phyloP scores from a whole-genome alignment of 1,139 yeast genomes.

The Suzukiozyma palmioleophila region DNA sequence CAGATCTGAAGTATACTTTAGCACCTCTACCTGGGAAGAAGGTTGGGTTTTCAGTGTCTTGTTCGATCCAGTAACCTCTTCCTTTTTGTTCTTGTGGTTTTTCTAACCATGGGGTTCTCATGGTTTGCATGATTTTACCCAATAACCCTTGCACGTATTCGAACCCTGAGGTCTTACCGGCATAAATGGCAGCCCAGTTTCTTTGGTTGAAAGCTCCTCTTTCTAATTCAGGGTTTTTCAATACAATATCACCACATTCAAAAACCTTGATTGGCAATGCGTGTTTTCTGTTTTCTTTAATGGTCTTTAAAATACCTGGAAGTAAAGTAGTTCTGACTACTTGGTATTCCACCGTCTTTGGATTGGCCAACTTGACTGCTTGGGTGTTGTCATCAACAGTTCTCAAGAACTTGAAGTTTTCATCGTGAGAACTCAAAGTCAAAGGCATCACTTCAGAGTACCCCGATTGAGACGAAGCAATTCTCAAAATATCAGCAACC shows the following conservation, averaged over 20 bases:
- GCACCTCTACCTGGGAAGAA: constrained; percentile 99
- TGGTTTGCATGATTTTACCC: constrained; percentile 94
- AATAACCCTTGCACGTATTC: constrained; percentile 92
- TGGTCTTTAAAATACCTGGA: constrained; percentile 93
- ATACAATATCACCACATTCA: constrained; percentile 92
- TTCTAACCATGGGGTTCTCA: constrained; percentile 82
- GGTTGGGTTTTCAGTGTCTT: constrained; percentile 61
- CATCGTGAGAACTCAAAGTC: constrained; percentile 94
- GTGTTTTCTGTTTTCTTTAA: constrained; percentile 94
- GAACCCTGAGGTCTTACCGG: constrained; percentile 93
- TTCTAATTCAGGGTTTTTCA: constrained; percentile 75
- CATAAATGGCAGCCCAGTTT: constrained; percentile 90
- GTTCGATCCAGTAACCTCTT: constrained; percentile 86
- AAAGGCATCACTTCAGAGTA: constrained; percentile 96
- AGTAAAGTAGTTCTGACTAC: constrained; percentile 93
- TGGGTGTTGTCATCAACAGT: constrained; percentile 64
- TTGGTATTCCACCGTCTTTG: constrained; percentile 94
- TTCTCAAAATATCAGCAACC: constrained; percentile 83
- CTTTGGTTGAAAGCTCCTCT: constrained; percentile 91
- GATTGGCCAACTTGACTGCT: constrained; percentile 91
- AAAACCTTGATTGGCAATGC: constrained; percentile 91
- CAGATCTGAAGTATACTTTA: constrained; percentile 65
- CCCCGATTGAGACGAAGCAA: constrained; percentile 91
- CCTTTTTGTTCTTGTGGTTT: constrained; percentile 44
- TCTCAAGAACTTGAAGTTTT: constrained; percentile 85